These are phyloP conservation scores for Trichopus zeylanicus DNA, from an alignment of 116 monocot genomes.

Conservation along the genomic window DNA sequence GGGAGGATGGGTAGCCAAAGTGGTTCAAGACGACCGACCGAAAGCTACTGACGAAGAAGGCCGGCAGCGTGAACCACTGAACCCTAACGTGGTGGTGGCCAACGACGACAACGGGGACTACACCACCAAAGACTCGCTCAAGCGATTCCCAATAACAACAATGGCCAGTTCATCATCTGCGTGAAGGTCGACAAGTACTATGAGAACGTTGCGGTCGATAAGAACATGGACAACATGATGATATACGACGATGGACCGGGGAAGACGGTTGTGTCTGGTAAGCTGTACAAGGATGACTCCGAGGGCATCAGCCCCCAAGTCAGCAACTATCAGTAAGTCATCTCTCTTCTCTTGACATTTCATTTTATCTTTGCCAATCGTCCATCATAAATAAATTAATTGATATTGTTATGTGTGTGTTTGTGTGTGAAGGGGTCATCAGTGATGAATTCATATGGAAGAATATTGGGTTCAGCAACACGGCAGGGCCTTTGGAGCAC, in stretches of 20 bases:
- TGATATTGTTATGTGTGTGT: no score
- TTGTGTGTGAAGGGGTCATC: conserved; percentile 1
- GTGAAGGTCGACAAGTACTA: conserved; percentile 68
- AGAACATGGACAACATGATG: conserved; percentile 43
- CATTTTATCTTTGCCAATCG: no score
- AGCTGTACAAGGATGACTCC: conserved; percentile 18
- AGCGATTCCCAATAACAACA: no score
- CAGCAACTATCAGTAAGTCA: conserved; percentile 58
- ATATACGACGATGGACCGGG: conserved; percentile 72
- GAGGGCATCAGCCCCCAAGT: conserved; percentile 36
- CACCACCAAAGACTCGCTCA: no score
- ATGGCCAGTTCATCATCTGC: conserved; percentile 71
- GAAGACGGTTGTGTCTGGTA: conserved; percentile 41
- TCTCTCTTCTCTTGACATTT: neutral
- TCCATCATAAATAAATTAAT: no score
- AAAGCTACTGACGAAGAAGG: no score
- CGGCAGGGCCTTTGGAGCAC: conserved; percentile 24
- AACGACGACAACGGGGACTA: no score
- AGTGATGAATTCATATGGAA: conserved; percentile 12
- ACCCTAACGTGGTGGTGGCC: no score
- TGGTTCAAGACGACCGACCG: no score
- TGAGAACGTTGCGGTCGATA: conserved; percentile 41
- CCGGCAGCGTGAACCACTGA: no score
- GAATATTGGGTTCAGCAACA: conserved; percentile 26
- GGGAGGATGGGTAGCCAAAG: no score